Evolutionary conservation across 495 filamentous ascomycete genomes (phyloP), one percentile per base, ranked within the genome.

Genomic region (Aspergillus taichungensis): DNA sequence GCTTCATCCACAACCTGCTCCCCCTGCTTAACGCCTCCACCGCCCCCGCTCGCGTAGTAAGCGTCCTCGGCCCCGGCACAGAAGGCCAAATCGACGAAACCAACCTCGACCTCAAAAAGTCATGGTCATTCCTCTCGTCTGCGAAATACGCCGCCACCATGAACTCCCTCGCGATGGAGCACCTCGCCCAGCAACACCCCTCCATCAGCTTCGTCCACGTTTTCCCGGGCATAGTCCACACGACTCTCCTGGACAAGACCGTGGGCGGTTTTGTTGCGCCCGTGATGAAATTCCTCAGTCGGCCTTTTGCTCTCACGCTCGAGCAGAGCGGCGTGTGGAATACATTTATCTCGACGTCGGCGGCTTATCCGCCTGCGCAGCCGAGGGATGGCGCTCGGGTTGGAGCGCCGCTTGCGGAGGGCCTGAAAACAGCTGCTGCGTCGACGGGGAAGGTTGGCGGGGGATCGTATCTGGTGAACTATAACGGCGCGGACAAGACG

Each of bases 1-100:
- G 82, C 33, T 84, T 86, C 57, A 71, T 74, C 14, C 45, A 60
- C 34, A 82, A 83, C 53, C 71, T 88, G 2, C 73, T 88, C 2
- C 82, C 84, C 0, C 71, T 76, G 0, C 53, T 87, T 0, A 61
- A 61, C 24, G 39, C 53, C 6, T 70, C 78, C 0, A 38, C 65
- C 1, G 18, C 46, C 1, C 68, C 77, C n/a, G 66, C 69, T 1
- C 77, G 83, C 2, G 78, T 88, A 6, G 68, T 88, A 13, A 67
- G 58, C 30, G 73, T 85, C n/a, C 57, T 74, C 5, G 67, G 56
- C 0, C 73, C 60, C 4, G 69, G 72, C 11, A 65, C 69, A 12
- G 83, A 87, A 57, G 76, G 77, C 6, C 43, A 48, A 1, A 50
- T 87, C 10, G 47, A 68, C 41, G 37, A 56, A 5, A 46, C 64